Evolutionary conservation across 805 yeast genomes (phyloP).

Genomic region (Candida corydali): DNA sequence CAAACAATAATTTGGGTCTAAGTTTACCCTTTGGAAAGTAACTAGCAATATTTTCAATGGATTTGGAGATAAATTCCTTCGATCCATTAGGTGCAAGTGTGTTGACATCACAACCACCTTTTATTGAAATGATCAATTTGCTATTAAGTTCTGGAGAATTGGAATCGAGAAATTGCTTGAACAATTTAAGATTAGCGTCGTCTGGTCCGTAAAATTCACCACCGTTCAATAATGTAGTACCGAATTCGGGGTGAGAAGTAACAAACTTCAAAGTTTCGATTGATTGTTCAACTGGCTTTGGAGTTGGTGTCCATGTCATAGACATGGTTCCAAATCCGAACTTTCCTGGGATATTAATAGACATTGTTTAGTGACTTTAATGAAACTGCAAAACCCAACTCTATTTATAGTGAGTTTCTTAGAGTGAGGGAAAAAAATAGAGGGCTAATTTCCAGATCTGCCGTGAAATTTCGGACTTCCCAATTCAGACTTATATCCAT

Average conservation of each 20-base stretch:
- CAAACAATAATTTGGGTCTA: constrained; percentile 49
- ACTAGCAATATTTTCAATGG: constrained; percentile 42
- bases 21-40: constrained; percentile 17
- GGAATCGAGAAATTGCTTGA: constrained; percentile 50
- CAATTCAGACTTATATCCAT: constrained; percentile 4
- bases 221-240: constrained; percentile 57
- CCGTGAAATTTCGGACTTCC: constrained; percentile 6
- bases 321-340: constrained; percentile 82
- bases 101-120: constrained; percentile 52
- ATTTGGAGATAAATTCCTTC: constrained; percentile 40
- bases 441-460: not conserved
- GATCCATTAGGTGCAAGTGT: constrained; percentile 47
- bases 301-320: constrained; percentile 64
- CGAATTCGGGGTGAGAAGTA: constrained; percentile 41
- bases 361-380: no score
- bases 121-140: constrained; percentile 58
- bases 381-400: no score
- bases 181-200: constrained; percentile 48
- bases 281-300: constrained; percentile 51
- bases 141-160: constrained; percentile 51
- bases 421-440: not conserved
- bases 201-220: constrained; percentile 75
- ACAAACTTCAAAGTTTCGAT: constrained; percentile 45
- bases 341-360: constrained; percentile 17
- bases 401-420: no score